Percentiles rank a stretch among this genome's conserved stretches.
These are phyloP conservation scores for Nannochloris sp. DNA, from an alignment of 139 green algal species.

Conservation along the genomic window DNA sequence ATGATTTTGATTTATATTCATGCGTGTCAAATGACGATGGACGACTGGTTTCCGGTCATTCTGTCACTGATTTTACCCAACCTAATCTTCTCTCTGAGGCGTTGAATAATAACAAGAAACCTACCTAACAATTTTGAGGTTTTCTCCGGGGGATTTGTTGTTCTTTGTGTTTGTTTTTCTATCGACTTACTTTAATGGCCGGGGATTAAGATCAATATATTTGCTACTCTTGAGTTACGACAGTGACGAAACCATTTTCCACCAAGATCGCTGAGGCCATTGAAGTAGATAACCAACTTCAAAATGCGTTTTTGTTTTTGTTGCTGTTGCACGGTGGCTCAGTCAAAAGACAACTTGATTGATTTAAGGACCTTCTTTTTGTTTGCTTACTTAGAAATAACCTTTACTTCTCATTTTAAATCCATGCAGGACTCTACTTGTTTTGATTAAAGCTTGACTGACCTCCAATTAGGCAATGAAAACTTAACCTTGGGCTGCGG, in stretches of 20 bases:
- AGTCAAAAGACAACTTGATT: too few species aligned
- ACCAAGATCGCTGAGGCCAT: slow-evolving; percentile 38
- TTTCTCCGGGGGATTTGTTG: neutral
- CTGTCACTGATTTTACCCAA: neutral
- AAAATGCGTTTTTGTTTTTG: too few species aligned
- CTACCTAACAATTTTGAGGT: too few species aligned
- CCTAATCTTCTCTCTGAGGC: slow-evolving; percentile 43
- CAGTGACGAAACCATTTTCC: slow-evolving; percentile 17
- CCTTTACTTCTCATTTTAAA: too few species aligned
- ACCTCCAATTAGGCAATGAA: too few species aligned
- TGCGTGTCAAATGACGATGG: slow-evolving; percentile 38
- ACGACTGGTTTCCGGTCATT: neutral
- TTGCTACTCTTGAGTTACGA: slow-evolving; percentile 35
- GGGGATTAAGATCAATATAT: slow-evolving; percentile 19
- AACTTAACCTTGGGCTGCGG: too few species aligned
- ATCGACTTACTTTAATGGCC: neutral
- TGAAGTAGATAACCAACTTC: neutral
- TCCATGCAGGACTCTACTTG: too few species aligned
- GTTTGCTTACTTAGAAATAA: too few species aligned
- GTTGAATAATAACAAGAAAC: neutral
- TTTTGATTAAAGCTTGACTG: too few species aligned
- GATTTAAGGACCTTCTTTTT: too few species aligned
- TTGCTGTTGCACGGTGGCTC: too few species aligned
- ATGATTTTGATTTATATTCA: slow-evolving; percentile 38
- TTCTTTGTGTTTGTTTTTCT: neutral